Conservation (phyloP, 2,329 filamentous ascomycete species). For the Chalara sp. region DNA sequence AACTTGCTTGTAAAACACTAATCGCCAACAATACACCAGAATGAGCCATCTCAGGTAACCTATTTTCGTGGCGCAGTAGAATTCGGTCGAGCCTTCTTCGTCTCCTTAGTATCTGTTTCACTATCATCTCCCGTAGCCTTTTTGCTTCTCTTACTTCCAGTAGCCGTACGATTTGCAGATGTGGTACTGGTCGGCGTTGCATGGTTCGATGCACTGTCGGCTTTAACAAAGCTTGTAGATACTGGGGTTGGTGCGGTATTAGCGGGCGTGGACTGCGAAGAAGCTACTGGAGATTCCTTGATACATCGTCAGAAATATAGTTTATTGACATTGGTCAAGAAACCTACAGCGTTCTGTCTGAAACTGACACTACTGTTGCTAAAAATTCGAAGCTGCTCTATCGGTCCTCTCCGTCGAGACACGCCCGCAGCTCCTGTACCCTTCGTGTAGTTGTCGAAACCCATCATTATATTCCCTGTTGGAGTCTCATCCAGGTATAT, state of each 20-base stretch:
- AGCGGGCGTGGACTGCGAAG: constrained; percentile 23
- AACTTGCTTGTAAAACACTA: too few relatives aligned
- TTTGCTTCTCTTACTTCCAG: constrained; percentile 47
- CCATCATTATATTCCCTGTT: constrained; percentile 90
- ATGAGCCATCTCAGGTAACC: too few relatives aligned
- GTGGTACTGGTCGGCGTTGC: constrained; percentile 49
- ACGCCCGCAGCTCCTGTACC: constrained; percentile 59
- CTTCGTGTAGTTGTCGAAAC: constrained; percentile 98
- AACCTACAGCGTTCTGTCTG: constrained; percentile 37
- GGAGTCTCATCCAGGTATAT: constrained; percentile 87
- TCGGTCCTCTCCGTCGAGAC: constrained; percentile 55
- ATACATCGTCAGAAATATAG: not conserved
- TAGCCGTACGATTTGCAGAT: constrained; percentile 25
- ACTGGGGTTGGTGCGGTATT: constrained; percentile 48
- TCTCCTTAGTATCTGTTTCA: constrained; percentile 46
- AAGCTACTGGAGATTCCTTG: constrained; percentile 15
- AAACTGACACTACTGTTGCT: constrained; percentile 47
- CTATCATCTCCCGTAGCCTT: constrained; percentile 45
- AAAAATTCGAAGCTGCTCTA: constrained; percentile 70
- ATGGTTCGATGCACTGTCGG: constrained; percentile 39
- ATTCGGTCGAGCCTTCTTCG: constrained; percentile 25
- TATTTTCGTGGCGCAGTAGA: constrained; percentile 13
- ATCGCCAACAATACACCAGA: too few relatives aligned
- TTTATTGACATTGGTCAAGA: constrained; percentile 4
- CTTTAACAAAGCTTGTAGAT: constrained; percentile 46